Base-by-base conservation (phyloP, 1,139 yeast species). In the Yamadazyma songkhlaensis region DNA sequence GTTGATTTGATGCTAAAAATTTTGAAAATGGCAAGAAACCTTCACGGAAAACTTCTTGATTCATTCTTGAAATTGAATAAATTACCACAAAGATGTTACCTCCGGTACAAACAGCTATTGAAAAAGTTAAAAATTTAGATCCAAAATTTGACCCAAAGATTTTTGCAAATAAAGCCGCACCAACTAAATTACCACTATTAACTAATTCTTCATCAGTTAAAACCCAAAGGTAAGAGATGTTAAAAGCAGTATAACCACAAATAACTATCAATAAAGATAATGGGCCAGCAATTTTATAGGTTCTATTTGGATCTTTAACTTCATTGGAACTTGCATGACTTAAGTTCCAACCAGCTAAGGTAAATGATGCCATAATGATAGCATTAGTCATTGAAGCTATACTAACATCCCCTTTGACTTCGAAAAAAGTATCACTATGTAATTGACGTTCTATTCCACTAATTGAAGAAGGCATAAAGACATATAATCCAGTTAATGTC, bases 301-400 rank as follows among this genome's bases (percentile, higher is more conserved):
- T 79, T 31, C 75, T 57, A 0, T 66, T 62, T 0, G 85, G 86
- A 46, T 80, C 74, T 40, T 73, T 72, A 26, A 80, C 74, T 49
- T 81, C 87, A 36, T 77, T 76, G 1, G 82, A 67, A 10, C 78
- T 82, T 0, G 80, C 70, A 50, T 80, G 85, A 5, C 79, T 81
- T 13, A 77, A 62, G 46, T 72, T 78, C 86, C 86, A 80, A 3
- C 87, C 87, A 3, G 77, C 67, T 42, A 73, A 78, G 5, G 83
- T 77, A 58, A 77, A 80, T 39, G 77, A 67, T 2, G 83, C 80
- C 49, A 76, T 77, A 13, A 79, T 67, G 20, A 79, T 68, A 0
- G 83, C 83, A 39, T 77, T 61, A 0, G 84, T 73, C 42, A 79
- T 61, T 1, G 76, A 65, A 0, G 83, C 63, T 1, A 68, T 39